Conservation (phyloP, 1,139 yeast species). For the Saccharomyces uvarum region DNA sequence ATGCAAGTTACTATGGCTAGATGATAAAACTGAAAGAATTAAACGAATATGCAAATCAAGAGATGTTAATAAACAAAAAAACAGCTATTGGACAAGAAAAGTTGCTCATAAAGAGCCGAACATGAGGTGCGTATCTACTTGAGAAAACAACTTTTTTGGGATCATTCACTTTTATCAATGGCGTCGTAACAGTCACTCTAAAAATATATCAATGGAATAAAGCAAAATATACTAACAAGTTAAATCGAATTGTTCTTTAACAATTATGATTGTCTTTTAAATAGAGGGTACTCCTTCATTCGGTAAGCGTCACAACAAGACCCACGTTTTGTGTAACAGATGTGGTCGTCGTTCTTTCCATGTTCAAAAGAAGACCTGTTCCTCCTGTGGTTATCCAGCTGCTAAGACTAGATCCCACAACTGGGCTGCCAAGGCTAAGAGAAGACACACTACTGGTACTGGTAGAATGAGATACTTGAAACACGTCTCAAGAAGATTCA, state of each 20-base stretch:
- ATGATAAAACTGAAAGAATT: background rate
- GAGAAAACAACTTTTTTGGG: background rate
- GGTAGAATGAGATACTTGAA: conserved; percentile 99
- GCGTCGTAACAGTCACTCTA: background rate
- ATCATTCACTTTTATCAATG: background rate
- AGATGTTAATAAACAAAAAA: background rate
- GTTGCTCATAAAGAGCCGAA: too few relatives aligned
- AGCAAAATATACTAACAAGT: background rate
- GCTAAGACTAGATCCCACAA: conserved; percentile 97
- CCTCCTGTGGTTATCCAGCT: conserved; percentile 99
- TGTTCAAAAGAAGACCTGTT: conserved; percentile 97
- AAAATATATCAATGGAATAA: background rate
- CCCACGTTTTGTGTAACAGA: conserved; percentile 99
- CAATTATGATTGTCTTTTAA: conserved; percentile 16
- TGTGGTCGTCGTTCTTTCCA: conserved; percentile 99
- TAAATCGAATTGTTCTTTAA: conserved; percentile 2
- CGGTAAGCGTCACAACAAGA: conserved; percentile 99
- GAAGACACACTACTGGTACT: conserved; percentile 99
- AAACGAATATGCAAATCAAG: background rate
- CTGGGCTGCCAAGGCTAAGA: conserved; percentile 99
- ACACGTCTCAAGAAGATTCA: conserved; percentile 94
- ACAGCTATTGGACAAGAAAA: background rate
- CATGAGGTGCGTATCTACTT: background rate
- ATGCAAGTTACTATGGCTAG: background rate
- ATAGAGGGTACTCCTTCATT: conserved; percentile 99